phyloP scores from a whole-genome alignment of 164 flowering plant species.

The Macadamia tetraphylla region DNA sequence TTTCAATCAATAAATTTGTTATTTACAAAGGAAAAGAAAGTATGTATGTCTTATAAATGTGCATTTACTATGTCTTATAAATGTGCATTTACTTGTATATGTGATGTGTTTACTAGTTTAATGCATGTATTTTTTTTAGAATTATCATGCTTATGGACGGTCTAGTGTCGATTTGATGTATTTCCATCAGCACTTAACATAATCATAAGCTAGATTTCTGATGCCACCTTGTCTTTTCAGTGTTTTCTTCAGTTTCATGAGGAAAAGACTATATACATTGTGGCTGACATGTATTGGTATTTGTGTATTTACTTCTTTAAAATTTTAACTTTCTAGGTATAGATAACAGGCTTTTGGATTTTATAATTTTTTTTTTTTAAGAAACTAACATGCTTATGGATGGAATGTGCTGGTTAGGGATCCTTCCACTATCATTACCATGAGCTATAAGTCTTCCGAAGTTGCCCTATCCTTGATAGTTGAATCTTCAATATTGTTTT shows the following conservation, averaged over 20 bases:
- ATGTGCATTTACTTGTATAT: background rate
- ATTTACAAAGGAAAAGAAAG: background rate
- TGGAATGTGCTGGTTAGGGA: background rate
- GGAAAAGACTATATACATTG: background rate
- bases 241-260: background rate
- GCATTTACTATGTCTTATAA: background rate
- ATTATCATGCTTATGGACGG: constrained; percentile 5
- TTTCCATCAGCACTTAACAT: constrained; percentile 14
- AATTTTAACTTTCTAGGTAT: no score
- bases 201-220: constrained; percentile 1
- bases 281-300: background rate
- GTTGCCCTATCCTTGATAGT: no score
- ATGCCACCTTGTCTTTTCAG: background rate
- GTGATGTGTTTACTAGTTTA: background rate
- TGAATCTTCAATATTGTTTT: no score
- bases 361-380: no score
- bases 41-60: background rate
- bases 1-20: background rate
- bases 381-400: no score
- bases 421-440: background rate
- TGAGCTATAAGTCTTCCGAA: no score
- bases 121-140: background rate
- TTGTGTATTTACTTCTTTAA: no score
- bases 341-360: no score
- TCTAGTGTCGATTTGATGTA: constrained; percentile 5